Evolutionary conservation across 129 eudicot species (phyloP).

Genomic region (Tagetes erecta): DNA sequence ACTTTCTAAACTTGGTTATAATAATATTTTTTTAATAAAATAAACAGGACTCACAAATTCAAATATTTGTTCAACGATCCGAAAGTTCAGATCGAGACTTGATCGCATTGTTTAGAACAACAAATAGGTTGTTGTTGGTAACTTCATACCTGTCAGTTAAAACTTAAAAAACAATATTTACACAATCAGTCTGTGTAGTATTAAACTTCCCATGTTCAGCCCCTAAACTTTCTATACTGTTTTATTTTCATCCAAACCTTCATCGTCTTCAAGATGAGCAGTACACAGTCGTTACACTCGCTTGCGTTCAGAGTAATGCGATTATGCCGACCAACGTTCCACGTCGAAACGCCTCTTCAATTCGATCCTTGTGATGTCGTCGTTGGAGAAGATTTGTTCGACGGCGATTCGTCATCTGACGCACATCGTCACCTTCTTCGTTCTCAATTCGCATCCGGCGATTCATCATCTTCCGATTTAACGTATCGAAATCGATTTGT

Average conservation of each 20-base stretch:
- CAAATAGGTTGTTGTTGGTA: conserved; percentile 2
- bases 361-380: conserved; percentile 82
- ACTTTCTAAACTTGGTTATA: background rate
- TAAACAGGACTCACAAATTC: background rate
- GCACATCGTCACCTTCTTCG: conserved; percentile 52
- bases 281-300: conserved; percentile 59
- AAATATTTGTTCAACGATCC: conserved; percentile 18
- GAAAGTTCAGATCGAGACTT: background rate
- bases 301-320: conserved; percentile 96
- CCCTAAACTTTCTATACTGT: conserved; percentile 13
- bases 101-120: background rate
- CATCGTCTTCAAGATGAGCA: conserved; percentile 42
- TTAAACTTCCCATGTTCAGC: background rate
- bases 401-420: conserved; percentile 47
- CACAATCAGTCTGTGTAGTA: conserved; percentile 20
- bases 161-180: conserved; percentile 4
- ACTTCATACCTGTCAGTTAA: background rate
- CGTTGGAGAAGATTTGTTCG: conserved; percentile 79
- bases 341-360: conserved; percentile 79
- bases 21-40: background rate
- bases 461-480: conserved; percentile 51
- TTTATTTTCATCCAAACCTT: conserved; percentile 6
- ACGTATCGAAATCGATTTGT: conserved; percentile 69
- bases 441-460: conserved; percentile 28
- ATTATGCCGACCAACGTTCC: conserved; percentile 83